These are phyloP conservation scores for Ustilago bromivora DNA, from an alignment of 1,284 basidiomycete species.

Conservation along the genomic window DNA sequence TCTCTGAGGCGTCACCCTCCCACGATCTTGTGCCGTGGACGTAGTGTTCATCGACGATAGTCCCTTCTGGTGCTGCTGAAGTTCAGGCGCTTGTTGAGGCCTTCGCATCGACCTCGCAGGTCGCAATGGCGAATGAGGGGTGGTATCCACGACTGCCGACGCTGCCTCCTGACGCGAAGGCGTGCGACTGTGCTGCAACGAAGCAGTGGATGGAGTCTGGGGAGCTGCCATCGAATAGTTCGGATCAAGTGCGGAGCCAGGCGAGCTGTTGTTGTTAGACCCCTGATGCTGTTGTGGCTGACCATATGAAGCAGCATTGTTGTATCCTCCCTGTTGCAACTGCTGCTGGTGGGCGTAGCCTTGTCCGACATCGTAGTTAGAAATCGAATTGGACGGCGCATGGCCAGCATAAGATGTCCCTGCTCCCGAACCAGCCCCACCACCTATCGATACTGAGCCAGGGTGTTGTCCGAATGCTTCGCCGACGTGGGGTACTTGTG, in stretches of 20 bases:
- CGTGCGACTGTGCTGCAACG: slow-evolving; percentile 14
- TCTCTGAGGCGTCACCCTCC: slow-evolving; percentile 16
- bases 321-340: slow-evolving; percentile 13
- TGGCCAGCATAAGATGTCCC: slow-evolving; percentile 49
- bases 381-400: slow-evolving; percentile 53
- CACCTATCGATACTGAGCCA: slow-evolving; percentile 25
- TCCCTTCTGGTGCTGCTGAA: slow-evolving; percentile 10
- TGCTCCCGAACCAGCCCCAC: slow-evolving; percentile 22
- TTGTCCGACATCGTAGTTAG: slow-evolving; percentile 43
- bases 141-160: slow-evolving; percentile 3
- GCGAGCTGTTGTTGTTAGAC: slow-evolving; percentile 35
- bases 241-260: slow-evolving; percentile 42
- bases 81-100: slow-evolving; percentile 45
- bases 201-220: slow-evolving; percentile 8
- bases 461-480: slow-evolving; percentile 49
- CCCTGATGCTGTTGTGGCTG: slow-evolving; percentile 18
- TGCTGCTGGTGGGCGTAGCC: slow-evolving; percentile 13
- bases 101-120: slow-evolving; percentile 56
- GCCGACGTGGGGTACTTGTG: slow-evolving; percentile 33
- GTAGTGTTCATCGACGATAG: slow-evolving; percentile 20
- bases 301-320: slow-evolving; percentile 1
- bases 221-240: slow-evolving; percentile 17
- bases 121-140: slow-evolving; percentile 44
- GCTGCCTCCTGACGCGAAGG: slow-evolving; percentile 15
- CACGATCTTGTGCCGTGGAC: slow-evolving; percentile 25